These are phyloP conservation scores for Dimocarpus longan DNA, from an alignment of 345 rosid genomes.

Conservation along the genomic window DNA sequence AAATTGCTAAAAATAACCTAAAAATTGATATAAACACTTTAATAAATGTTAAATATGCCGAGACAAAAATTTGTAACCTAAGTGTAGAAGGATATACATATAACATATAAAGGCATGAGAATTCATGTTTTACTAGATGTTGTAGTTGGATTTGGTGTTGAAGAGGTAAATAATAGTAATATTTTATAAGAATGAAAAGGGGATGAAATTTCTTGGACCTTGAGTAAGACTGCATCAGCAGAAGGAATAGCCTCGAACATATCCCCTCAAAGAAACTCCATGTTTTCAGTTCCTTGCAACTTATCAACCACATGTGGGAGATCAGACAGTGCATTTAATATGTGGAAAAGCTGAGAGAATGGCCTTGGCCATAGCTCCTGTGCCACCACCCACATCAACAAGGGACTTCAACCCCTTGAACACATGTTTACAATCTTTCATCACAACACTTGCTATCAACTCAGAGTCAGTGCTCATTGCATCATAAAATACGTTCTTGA, in stretches of 20 bases:
- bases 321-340: slow-evolving; percentile 38
- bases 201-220: slow-evolving; percentile 24
- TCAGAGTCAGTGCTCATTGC: slow-evolving; percentile 3
- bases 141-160: too few relatives aligned
- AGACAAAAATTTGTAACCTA: too few relatives aligned
- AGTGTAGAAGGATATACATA: too few relatives aligned
- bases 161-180: too few relatives aligned
- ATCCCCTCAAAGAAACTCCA: slow-evolving; percentile 27
- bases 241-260: slow-evolving; percentile 40
- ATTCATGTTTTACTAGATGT: too few relatives aligned
- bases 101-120: too few relatives aligned
- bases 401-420: slow-evolving; percentile 12
- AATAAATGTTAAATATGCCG: too few relatives aligned
- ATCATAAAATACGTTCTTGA: not conserved
- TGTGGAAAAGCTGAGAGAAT: slow-evolving; percentile 25
- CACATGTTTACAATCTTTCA: not conserved
- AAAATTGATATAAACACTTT: too few relatives aligned
- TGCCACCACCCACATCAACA: slow-evolving; percentile 17
- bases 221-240: slow-evolving; percentile 35
- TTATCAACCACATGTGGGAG: slow-evolving; percentile 40
- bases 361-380: slow-evolving; percentile 22
- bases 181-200: too few relatives aligned
- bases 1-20: too few relatives aligned
- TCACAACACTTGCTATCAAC: slow-evolving; percentile 1
- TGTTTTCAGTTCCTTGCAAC: not conserved